A percentile compares a stretch with the other conserved stretches of the same genome.
These are phyloP conservation scores for Aspergillus eucalypticola DNA, from an alignment of 2,329 filamentous ascomycete genomes.

Conservation along the genomic window DNA sequence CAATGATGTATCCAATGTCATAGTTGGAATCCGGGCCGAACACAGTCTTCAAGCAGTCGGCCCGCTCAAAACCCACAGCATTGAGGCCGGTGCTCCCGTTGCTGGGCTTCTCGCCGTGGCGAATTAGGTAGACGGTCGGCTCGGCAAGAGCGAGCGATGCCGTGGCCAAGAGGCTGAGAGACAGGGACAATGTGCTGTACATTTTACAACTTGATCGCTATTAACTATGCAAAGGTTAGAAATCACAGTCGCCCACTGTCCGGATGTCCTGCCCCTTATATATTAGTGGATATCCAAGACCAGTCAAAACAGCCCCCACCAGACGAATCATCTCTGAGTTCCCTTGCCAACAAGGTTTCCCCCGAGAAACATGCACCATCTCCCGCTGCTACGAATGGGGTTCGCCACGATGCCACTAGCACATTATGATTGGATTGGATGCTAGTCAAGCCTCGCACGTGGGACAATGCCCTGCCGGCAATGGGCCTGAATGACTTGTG, in stretches of 20 bases:
- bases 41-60: conserved; percentile 60
- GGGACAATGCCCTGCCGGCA: not conserved
- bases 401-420: not conserved
- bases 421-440: not conserved
- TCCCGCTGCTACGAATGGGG: not conserved
- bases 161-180: conserved; percentile 15
- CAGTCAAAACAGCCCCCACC: no score
- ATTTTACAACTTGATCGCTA: not conserved
- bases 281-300: no score
- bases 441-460: not conserved
- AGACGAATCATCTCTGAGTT: no score
- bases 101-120: conserved; percentile 63
- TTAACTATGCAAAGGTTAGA: not conserved
- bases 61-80: conserved; percentile 54
- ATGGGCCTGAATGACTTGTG: not conserved
- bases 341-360: not conserved
- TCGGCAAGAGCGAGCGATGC: conserved; percentile 22
- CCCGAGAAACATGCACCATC: not conserved
- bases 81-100: conserved; percentile 53
- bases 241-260: not conserved
- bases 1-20: conserved; percentile 61
- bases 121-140: conserved; percentile 63
- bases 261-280: not conserved
- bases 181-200: conserved; percentile 7
- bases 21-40: conserved; percentile 57